A percentile compares a stretch with the other conserved stretches of the same genome.
phyloP scores from a whole-genome alignment of 768 basidiomycete genomes.

The Lyophyllum atratum region DNA sequence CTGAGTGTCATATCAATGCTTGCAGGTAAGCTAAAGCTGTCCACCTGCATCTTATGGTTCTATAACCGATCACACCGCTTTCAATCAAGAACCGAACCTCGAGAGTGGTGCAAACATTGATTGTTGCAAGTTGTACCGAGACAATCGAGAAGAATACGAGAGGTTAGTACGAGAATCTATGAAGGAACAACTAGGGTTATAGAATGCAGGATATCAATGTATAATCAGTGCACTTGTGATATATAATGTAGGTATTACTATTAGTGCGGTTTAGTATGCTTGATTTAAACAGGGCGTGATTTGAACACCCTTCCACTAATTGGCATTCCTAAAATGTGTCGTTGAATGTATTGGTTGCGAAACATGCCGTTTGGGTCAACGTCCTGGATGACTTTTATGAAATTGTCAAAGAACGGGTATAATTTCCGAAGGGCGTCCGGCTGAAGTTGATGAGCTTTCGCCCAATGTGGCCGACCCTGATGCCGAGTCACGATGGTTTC shows the following conservation, averaged over 20 bases:
- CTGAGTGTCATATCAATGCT: slow-evolving; percentile 97
- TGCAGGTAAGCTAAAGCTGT: slow-evolving; percentile 59
- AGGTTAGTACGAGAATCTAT: slow-evolving; percentile 82
- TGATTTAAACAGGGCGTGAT: slow-evolving; percentile 22
- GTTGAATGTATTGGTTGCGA: slow-evolving; percentile 85
- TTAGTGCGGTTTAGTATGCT: background rate
- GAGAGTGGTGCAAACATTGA: slow-evolving; percentile 98
- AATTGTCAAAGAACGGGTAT: slow-evolving; percentile 86
- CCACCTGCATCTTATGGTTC: slow-evolving; percentile 8
- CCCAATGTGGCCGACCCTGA: slow-evolving; percentile 93
- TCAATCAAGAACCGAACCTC: slow-evolving; percentile 81
- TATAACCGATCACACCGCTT: slow-evolving; percentile 19
- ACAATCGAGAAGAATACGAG: slow-evolving; percentile 88
- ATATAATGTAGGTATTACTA: slow-evolving; percentile 15
- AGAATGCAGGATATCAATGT: slow-evolving; percentile 18
- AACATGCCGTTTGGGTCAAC: slow-evolving; percentile 80
- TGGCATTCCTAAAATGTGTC: slow-evolving; percentile 77
- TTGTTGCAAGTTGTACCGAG: slow-evolving; percentile 95
- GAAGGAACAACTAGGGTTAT: slow-evolving; percentile 82
- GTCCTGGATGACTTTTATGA: slow-evolving; percentile 59
- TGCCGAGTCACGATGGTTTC: slow-evolving; percentile 69
- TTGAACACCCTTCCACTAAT: slow-evolving; percentile 46
- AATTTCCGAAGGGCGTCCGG: slow-evolving; percentile 62
- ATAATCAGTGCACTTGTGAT: slow-evolving; percentile 6
- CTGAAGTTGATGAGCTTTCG: slow-evolving; percentile 80